Evolutionary conservation across 148 eudicot genomes (phyloP).

Genomic region (Polygonum aviculare): DNA sequence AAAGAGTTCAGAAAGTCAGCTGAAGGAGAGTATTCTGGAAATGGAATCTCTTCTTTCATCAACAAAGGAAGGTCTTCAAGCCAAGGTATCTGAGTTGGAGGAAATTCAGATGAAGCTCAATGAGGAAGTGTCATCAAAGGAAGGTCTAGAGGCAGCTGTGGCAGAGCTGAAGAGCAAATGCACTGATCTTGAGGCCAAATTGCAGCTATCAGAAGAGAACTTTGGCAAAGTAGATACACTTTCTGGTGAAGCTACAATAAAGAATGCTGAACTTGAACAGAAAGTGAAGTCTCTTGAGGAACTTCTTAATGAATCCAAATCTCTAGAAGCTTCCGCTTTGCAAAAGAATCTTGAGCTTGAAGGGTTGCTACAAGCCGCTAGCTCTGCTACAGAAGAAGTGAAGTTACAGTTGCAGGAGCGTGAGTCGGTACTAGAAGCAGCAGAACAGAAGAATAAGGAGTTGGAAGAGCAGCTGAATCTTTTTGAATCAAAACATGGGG

Average conservation of each 20-base stretch:
- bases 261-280: conserved; percentile 45
- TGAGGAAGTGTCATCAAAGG: conserved; percentile 39
- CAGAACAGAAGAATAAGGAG: conserved; percentile 31
- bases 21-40: conserved; percentile 31
- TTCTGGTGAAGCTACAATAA: conserved; percentile 32
- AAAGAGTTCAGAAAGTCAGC: conserved; percentile 42
- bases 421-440: conserved; percentile 22
- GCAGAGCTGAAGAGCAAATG: conserved; percentile 42
- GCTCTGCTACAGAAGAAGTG: conserved; percentile 32
- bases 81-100: conserved; percentile 38
- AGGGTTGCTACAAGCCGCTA: conserved; percentile 27
- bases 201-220: conserved; percentile 46
- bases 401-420: conserved; percentile 33
- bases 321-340: conserved; percentile 29
- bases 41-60: conserved; percentile 32
- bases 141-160: conserved; percentile 34
- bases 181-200: conserved; percentile 40
- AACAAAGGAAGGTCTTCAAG: conserved; percentile 34
- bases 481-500: conserved; percentile 25
- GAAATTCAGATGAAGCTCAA: conserved; percentile 31
- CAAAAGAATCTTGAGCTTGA: conserved; percentile 43
- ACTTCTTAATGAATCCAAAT: conserved; percentile 40
- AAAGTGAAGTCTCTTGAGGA: conserved; percentile 40
- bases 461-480: conserved; percentile 36
- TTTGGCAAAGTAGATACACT: conserved; percentile 35